These are phyloP conservation scores for Boletales sp. DNA, from an alignment of 768 basidiomycete species.

Conservation along the genomic window DNA sequence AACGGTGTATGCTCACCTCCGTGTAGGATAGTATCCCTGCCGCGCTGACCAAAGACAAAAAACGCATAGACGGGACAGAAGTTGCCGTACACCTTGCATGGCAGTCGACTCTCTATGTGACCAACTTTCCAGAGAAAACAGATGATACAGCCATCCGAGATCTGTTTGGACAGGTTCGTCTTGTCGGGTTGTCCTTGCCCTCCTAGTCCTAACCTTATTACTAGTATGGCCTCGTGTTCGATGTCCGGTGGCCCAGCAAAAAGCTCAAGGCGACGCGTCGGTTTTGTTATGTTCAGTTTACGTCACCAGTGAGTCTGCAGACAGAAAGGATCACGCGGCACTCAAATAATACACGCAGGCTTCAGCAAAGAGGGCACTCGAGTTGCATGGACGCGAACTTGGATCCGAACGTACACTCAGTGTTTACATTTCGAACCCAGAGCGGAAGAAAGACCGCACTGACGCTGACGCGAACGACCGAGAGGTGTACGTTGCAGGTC, in stretches of 20 bases:
- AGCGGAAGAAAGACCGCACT: conserved; percentile 83
- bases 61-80: conserved; percentile 71
- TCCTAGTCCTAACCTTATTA: conserved; percentile 4
- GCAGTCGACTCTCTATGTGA: conserved; percentile 92
- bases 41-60: conserved; percentile 94
- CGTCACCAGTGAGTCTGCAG: conserved; percentile 62
- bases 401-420: conserved; percentile 64
- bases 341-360: conserved; percentile 33
- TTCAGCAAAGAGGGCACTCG: conserved; percentile 74
- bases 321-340: background rate
- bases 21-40: conserved; percentile 74
- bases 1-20: background rate
- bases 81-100: conserved; percentile 86
- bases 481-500: conserved; percentile 85
- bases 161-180: conserved; percentile 71
- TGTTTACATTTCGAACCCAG: conserved; percentile 88
- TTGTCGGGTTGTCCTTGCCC: background rate
- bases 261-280: conserved; percentile 89
- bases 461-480: conserved; percentile 82
- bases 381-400: conserved; percentile 73
- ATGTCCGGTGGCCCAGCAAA: conserved; percentile 97
- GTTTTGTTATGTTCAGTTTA: conserved; percentile 94
- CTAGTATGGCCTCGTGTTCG: conserved; percentile 88
- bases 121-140: conserved; percentile 86
- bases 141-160: conserved; percentile 76